Evolutionary conservation across 1,284 basidiomycete genomes (phyloP), one percentile per base, ranked within the genome.

Genomic region (Fomitopsis palustris): DNA sequence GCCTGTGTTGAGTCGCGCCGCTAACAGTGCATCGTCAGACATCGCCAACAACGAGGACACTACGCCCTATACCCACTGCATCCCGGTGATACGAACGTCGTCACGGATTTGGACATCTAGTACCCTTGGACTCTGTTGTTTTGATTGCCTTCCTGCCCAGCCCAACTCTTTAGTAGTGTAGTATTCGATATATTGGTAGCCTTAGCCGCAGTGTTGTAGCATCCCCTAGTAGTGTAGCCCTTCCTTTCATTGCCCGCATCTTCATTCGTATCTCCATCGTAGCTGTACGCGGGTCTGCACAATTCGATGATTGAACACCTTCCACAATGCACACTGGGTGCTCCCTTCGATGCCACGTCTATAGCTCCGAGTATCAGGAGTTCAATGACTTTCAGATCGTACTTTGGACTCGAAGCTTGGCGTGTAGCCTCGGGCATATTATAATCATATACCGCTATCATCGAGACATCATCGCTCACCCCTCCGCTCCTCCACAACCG

Each of bases 401-500:
- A n/a, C 39, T 8, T 16, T 42, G 3, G n/a, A n/a, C 14, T 19
- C 39, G n/a, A 42, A 5, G 14, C 45, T n/a, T 7, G n/a, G 21
- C 10, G 16, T 23, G 45, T 47, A 5, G 14, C 3, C 21, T 16
- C 27, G 12, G 12, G 9, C 47, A n/a, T 51, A 17, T 14, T 51
- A 51, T 10, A 19, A 3, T 29, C 23, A 27, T 33, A 29, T 14
- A 17, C 3, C 19, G 4, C 12, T 29, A 43, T 43, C 8, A 8
- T 5, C 12, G 16, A 21, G 17, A 10, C 17, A 7, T 37, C 43
- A 72, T 42, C 71, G 63, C 55, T 81, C 78, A 8, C 75, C 78
- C 59, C 85, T 72, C 62, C 78, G 77, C 74, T 95, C 93, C 39
- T 83, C 81, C 3, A 90, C 81, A 2, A 88, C 86, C 33, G 80